Evolutionary conservation across 1,284 basidiomycete species (phyloP), one percentile per base, ranked within the genome.

Genomic region (Bjerkandera adusta): DNA sequence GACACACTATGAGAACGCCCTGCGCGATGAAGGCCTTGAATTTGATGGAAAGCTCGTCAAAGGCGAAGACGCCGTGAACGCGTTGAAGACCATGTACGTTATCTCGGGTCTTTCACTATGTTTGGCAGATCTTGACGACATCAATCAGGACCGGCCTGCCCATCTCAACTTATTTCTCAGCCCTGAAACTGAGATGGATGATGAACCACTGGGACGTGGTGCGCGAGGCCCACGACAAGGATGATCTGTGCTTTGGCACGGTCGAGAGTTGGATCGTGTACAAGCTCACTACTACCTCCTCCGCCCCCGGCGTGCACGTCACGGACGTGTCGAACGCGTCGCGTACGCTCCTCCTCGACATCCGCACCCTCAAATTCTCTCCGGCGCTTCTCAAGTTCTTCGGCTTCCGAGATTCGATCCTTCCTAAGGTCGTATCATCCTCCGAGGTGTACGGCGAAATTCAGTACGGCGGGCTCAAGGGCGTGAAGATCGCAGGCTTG

Each of bases 281-380:
- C 68, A 36, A n/a, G 41, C 34, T 50, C 49, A 42, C 40, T 22
- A 21, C 47, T 42, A 43, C 62, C 92, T 94, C 66, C 75, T 96
- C 15, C 1, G 58, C 73, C 45, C 74, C 74, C 29, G 81, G 82
- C 36, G 70, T 91, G n/a, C 94, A 98, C 68, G 82, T 97, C 54
- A 88, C 86, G 55, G 96, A 99, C 66, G 86, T 92, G n/a, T 93
- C 93, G 46, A 99, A 99, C 65, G 96, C 96, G 2, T 98, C 95
- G 2, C 87, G 96, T 37, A 98, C 96, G 0, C 85, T 99, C 47
- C 81, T 98, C 46, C 82, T 97, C 69, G 91, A 96, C 63, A 75
- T 95, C 47, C 73, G 73, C 37, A 89, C 85, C 1, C 77, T 97
- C 27, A 58, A 84, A 61, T 99, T 94, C 93, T 90, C 92, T 57